Base-by-base conservation (phyloP, 441 rosid species). In the Capsella rubella region DNA sequence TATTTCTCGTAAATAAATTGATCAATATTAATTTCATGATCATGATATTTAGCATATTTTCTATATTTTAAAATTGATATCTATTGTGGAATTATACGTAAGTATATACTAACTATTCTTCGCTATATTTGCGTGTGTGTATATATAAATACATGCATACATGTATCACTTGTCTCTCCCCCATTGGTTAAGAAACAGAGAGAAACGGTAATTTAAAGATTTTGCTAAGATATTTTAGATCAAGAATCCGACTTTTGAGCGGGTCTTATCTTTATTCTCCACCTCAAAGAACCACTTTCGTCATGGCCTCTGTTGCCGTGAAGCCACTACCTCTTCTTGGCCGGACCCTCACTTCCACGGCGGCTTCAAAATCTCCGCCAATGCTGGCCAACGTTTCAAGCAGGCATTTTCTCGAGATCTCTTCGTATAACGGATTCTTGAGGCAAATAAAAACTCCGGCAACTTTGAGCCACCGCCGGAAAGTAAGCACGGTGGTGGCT, bases 401-500 rank as follows among this genome's bases (percentile, higher is more conserved):
- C 53, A 54, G 37, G 6, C 73, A 57, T 43, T 59, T 58, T 72
- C 51, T 66, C 0, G 54, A 58, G 15, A 21, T 53, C 28, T 59
- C 56, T 51, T 32, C 62, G 14, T 37, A 34, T 56, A 39, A 8
- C 37, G 52, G 27, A 16, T 60, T n/a, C 3, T 58, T 16, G 28
- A 52, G 34, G 12, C 63, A 34, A 27, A 57, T 34, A 28, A 67
- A 0, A 6, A 34, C 14, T 16, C 57, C 64, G 4, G 6, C 27
- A 77, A 10, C 0, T 75, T 65, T 51, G 15, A 76, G 37, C 31
- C 47, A 25, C 13, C 72, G 80, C 49, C 71, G 80, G 58, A 18
- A 58, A 71, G 15, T 63, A 45, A 79, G 82, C 37, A 49, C 37
- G 62, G 68, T 73, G 32, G 79, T 72, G 53, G 82, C 86, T 1